Conservation (phyloP, 2,329 filamentous ascomycete genomes). For the Myriosclerotinia curreyana region DNA sequence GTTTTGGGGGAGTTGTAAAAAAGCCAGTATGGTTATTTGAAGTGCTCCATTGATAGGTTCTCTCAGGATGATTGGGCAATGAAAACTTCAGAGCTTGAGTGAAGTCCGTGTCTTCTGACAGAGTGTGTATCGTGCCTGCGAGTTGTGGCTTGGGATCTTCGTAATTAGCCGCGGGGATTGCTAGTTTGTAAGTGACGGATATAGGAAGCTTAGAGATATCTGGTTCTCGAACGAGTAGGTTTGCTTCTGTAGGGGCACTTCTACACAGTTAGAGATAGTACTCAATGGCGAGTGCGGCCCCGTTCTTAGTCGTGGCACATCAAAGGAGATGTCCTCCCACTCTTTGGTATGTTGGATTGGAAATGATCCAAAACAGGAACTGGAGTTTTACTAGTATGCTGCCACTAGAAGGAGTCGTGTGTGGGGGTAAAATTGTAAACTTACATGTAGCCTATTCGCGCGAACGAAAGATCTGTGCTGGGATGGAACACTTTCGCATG, state of each 20-base stretch:
- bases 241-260: conserved; percentile 68
- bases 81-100: conserved; percentile 68
- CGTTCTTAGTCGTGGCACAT: background rate
- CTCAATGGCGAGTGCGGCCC: background rate
- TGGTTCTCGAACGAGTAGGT: conserved; percentile 81
- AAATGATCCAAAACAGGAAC: background rate
- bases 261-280: background rate
- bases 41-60: conserved; percentile 76
- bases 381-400: background rate
- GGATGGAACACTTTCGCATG: conserved; percentile 68
- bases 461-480: conserved; percentile 75
- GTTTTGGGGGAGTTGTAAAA: conserved; percentile 72
- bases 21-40: conserved; percentile 84
- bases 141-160: conserved; percentile 63
- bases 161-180: conserved; percentile 49
- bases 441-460: conserved; percentile 77
- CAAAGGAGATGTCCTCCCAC: background rate
- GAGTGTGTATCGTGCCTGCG: conserved; percentile 61
- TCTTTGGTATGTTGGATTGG: background rate
- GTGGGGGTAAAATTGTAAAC: background rate
- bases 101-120: conserved; percentile 77
- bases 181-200: conserved; percentile 62
- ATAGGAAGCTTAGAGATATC: conserved; percentile 71
- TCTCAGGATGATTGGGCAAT: conserved; percentile 63
- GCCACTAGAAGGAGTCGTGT: background rate